Percentiles rank a stretch among this genome's conserved stretches.
phyloP scores from a whole-genome alignment of 2,329 filamentous ascomycete genomes.

The Alternaria sp. region DNA sequence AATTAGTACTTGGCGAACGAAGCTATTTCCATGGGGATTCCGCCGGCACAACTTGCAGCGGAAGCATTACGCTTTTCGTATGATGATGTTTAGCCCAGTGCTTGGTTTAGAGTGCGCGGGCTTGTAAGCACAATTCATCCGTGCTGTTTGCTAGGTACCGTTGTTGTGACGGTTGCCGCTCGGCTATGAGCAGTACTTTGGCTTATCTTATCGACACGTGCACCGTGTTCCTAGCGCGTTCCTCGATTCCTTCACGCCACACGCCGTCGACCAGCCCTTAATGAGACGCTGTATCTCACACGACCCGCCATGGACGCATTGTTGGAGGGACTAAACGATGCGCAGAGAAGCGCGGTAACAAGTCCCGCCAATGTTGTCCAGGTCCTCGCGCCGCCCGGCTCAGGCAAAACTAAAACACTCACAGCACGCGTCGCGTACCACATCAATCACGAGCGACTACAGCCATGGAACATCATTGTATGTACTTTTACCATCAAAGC shows the following conservation, averaged over 20 bases:
- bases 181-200: not conserved
- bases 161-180: not conserved
- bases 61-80: constrained; percentile 17
- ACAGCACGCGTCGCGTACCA: constrained; percentile 93
- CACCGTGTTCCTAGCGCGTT: constrained; percentile 16
- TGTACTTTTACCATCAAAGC: constrained; percentile 98
- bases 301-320: constrained; percentile 59
- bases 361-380: constrained; percentile 67
- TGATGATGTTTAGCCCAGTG: not conserved
- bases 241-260: not conserved
- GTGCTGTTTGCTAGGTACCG: not conserved
- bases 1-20: constrained; percentile 13
- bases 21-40: not conserved
- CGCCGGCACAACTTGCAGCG: not conserved
- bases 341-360: constrained; percentile 70
- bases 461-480: constrained; percentile 88
- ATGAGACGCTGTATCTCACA: constrained; percentile 21
- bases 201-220: constrained; percentile 13
- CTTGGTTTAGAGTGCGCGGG: not conserved
- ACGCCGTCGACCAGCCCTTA: not conserved
- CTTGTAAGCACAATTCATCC: not conserved
- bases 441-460: constrained; percentile 73
- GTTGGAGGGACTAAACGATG: constrained; percentile 69
- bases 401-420: constrained; percentile 93
- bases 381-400: constrained; percentile 70